phyloP scores from a whole-genome alignment of 1,284 basidiomycete species.

The Marasmius oreades region DNA sequence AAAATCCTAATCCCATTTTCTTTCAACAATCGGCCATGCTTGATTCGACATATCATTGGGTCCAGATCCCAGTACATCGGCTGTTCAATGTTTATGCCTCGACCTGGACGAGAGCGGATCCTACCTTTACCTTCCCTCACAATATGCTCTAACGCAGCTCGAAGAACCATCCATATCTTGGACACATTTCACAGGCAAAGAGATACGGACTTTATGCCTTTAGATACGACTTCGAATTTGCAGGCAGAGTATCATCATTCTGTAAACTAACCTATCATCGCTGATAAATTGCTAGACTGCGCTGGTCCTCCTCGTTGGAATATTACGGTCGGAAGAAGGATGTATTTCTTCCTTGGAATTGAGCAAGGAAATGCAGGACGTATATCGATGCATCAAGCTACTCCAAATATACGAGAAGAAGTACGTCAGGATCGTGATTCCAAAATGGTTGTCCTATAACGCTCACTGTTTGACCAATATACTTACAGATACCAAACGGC shows the following conservation, averaged over 20 bases:
- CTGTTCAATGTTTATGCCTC: conserved; percentile 55
- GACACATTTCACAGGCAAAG: conserved; percentile 22
- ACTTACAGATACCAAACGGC: no score
- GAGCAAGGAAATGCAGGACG: conserved; percentile 60
- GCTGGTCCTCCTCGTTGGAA: conserved; percentile 66
- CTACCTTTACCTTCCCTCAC: conserved; percentile 29
- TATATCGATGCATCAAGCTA: conserved; percentile 65
- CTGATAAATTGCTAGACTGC: conserved; percentile 26
- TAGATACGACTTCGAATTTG: neutral
- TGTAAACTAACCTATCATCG: conserved; percentile 7
- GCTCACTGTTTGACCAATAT: no score
- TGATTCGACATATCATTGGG: conserved; percentile 56
- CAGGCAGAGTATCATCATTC: neutral
- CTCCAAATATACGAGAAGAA: conserved; percentile 38
- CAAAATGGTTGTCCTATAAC: no score
- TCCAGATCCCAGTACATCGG: conserved; percentile 57
- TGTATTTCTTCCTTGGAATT: conserved; percentile 46
- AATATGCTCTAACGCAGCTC: conserved; percentile 31
- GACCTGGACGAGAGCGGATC: conserved; percentile 21
- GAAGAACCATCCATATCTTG: conserved; percentile 48
- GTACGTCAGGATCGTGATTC: no score
- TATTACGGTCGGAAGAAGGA: conserved; percentile 61
- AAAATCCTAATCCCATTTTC: conserved; percentile 40
- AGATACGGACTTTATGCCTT: neutral
- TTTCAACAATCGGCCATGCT: conserved; percentile 62